Evolutionary conservation across 441 rosid species (phyloP), one percentile per base, ranked within the genome.

Genomic region (Sinapis alba): DNA sequence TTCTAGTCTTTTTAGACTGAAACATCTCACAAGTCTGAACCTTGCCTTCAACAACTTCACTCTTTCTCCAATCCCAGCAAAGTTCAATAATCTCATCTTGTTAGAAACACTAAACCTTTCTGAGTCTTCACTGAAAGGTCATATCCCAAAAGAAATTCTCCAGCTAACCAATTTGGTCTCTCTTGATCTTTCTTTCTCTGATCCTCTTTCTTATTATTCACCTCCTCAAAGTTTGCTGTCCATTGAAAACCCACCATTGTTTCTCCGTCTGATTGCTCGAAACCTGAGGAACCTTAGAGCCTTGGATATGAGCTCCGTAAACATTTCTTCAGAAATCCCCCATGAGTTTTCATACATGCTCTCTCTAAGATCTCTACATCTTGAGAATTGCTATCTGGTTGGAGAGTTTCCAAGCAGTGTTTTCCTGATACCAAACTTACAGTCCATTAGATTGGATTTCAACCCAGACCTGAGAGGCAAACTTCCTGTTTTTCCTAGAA

Each of bases 1-100:
- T 5, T 38, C 69, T 54, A 63, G 77, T 20, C 74, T 83, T 7
- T 75, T 80, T 57, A 50, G 59, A 36, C 82, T 80, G 9, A n/a
- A 9, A n/a, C 62, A 72, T 62, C 74, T 83, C 11, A 65, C 24
- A 21, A 38, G 2, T 36, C 75, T 75, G 45, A 38, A 80, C 51
- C 73, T 76, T 2, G 71, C 74, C 19, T 34, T 26, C 63, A 79
- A 79, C n/a, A 9, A 59, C 15, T 32, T 61, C 51, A n/a, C 50
- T 2, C 0, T 8, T 7, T 61, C 65, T 30, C 65, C 65, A 15
- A 10, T 61, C 24, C 47, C 65, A 7, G 43, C 3, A 7, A 9
- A 30, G 43, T 56, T 27, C 68, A 53, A 60, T 24, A 26, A 47
- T 5, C 76, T 84, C 60, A 73, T 67, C 24, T 64, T 61, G 12